Percentiles rank a stretch among this genome's conserved stretches.
These are phyloP conservation scores for Thalia dealbata DNA, from an alignment of 176 grass and related monocot species.

Conservation along the genomic window DNA sequence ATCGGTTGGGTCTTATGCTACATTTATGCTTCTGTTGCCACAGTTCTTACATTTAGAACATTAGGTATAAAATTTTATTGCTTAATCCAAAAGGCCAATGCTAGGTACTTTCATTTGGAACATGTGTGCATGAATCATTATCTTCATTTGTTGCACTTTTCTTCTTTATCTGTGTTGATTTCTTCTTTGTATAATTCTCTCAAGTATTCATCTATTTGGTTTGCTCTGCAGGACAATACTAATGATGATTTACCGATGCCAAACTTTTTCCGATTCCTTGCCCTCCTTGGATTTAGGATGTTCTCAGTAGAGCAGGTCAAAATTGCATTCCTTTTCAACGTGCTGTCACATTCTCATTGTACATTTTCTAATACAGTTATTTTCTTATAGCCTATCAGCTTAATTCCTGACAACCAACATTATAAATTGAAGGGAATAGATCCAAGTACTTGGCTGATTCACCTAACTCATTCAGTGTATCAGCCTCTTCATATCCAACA, in stretches of 20 bases:
- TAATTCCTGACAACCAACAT: background rate
- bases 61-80: background rate
- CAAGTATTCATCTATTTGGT: slow-evolving; percentile 1
- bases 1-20: background rate
- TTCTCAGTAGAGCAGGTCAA: slow-evolving; percentile 81
- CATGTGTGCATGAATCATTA: slow-evolving; percentile 3
- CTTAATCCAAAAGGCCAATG: slow-evolving; percentile 1
- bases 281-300: slow-evolving; percentile 85
- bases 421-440: background rate
- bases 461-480: background rate
- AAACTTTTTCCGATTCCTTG: slow-evolving; percentile 83
- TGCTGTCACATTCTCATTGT: background rate
- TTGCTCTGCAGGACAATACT: slow-evolving; percentile 69
- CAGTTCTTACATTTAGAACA: background rate
- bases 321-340: background rate
- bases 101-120: background rate
- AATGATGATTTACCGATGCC: slow-evolving; percentile 90
- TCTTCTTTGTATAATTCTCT: background rate
- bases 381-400: background rate
- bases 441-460: background rate
- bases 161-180: background rate
- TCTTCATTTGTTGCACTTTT: slow-evolving; percentile 4
- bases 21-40: background rate
- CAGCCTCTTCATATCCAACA: background rate
- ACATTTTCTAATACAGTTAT: background rate